These are phyloP conservation scores for Clitopilus passeckerianus DNA, from an alignment of 768 basidiomycete genomes.

Conservation along the genomic window DNA sequence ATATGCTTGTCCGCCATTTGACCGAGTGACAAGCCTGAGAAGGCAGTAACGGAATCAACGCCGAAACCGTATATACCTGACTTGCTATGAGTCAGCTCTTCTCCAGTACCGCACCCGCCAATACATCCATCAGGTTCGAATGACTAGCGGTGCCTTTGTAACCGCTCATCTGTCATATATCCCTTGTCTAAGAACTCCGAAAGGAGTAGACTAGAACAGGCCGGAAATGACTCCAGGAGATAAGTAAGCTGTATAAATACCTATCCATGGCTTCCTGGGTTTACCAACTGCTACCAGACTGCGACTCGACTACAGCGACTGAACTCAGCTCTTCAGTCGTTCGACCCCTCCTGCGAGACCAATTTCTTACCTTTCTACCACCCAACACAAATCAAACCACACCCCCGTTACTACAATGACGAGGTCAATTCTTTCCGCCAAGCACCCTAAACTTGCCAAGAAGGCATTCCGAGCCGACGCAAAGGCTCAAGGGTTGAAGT, in stretches of 20 bases:
- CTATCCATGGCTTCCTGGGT: background rate
- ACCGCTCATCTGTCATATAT: background rate
- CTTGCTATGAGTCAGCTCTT: background rate
- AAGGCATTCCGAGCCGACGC: conserved; percentile 9
- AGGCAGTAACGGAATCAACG: background rate
- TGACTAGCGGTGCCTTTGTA: background rate
- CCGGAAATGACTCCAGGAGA: background rate
- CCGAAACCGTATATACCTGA: background rate
- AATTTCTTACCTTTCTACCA: background rate
- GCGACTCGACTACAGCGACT: background rate
- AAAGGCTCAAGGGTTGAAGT: conserved; percentile 4
- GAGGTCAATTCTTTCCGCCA: conserved; percentile 5
- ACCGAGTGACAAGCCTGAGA: background rate
- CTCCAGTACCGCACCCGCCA: background rate
- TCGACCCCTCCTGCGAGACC: background rate
- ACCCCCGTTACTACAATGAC: conserved; percentile 4
- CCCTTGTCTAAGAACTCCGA: background rate
- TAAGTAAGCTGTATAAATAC: background rate
- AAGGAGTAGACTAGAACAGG: background rate
- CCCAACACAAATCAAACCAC: background rate
- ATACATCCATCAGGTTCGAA: background rate
- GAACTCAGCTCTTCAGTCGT: background rate
- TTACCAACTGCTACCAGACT: background rate
- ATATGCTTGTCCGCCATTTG: no score
- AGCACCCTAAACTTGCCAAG: conserved; percentile 10